A percentile compares a stretch with the other conserved stretches of the same genome.
phyloP scores from a whole-genome alignment of 306 rosid genomes.

The Acacia crassicarpa region DNA sequence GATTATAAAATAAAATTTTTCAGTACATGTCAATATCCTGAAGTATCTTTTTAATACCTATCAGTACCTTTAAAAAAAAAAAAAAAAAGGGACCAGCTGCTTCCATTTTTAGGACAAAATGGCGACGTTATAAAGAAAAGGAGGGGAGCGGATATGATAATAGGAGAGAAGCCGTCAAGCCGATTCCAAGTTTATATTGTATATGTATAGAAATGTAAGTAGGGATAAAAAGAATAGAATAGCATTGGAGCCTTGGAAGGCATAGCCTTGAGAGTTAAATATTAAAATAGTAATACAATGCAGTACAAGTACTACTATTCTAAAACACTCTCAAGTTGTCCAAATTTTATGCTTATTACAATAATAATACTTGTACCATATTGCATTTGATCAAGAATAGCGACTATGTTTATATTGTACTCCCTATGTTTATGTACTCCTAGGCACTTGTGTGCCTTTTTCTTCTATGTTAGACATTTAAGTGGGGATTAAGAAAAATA shows the following conservation, averaged over 20 bases:
- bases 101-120: too few relatives aligned
- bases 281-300: neutral
- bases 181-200: too few relatives aligned
- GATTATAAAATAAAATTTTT: too few relatives aligned
- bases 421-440: neutral
- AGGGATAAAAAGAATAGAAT: neutral
- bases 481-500: neutral
- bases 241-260: neutral
- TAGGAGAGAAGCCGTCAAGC: too few relatives aligned
- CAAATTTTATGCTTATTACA: too few relatives aligned
- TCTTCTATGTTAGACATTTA: neutral
- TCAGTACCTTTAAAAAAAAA: too few relatives aligned
- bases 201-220: neutral
- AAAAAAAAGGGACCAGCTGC: too few relatives aligned
- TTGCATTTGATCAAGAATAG: neutral
- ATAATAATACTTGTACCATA: neutral
- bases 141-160: too few relatives aligned
- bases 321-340: neutral
- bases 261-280: neutral
- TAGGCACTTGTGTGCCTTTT: neutral
- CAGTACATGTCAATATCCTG: too few relatives aligned
- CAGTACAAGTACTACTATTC: neutral
- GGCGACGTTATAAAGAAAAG: too few relatives aligned
- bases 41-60: too few relatives aligned
- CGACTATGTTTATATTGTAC: neutral